These are phyloP conservation scores for Parasitella parasitica DNA, from an alignment of 371 early-diverging fungal species.

Conservation along the genomic window DNA sequence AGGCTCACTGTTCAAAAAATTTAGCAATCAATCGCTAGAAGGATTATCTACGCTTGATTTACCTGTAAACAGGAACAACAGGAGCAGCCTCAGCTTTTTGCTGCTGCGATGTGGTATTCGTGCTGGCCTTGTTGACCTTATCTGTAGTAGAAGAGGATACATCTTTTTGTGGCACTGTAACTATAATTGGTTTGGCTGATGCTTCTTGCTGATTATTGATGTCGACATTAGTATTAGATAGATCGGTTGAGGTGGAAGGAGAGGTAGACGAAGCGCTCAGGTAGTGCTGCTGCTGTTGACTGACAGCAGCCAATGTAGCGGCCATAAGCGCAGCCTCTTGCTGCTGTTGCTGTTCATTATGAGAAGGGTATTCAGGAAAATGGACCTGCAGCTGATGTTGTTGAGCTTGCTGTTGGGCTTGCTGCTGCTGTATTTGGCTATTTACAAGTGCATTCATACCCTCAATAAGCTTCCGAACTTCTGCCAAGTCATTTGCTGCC, in stretches of 20 bases:
- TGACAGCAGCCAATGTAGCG: constrained; percentile 1
- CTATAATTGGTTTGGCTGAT: too few species aligned
- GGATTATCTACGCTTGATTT: too few species aligned
- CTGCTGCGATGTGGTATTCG: neutral
- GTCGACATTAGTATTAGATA: constrained; percentile 1
- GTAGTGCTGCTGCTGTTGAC: neutral
- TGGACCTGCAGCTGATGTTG: constrained; percentile 20
- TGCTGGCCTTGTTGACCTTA: neutral
- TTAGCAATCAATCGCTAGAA: too few species aligned
- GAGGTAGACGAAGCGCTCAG: neutral
- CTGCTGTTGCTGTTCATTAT: neutral
- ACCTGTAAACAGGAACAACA: constrained; percentile 9
- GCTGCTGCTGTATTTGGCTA: constrained; percentile 31
- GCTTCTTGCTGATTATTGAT: constrained; percentile 6
- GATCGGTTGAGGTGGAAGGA: too few species aligned
- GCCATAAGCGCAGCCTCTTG: constrained; percentile 7
- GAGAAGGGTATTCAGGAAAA: neutral
- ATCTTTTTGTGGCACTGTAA: constrained; percentile 6
- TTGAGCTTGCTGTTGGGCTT: constrained; percentile 12
- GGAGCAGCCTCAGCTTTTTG: neutral
- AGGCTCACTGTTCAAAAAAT: neutral
- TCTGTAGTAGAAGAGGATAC: neutral
- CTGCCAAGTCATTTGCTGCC: constrained; percentile 51
- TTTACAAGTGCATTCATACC: constrained; percentile 50
- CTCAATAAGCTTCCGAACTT: constrained; percentile 52